Evolutionary conservation across 2,329 filamentous ascomycete genomes (phyloP), one percentile per base, ranked within the genome.

Genomic region (Kalaharituber pfeilii): DNA sequence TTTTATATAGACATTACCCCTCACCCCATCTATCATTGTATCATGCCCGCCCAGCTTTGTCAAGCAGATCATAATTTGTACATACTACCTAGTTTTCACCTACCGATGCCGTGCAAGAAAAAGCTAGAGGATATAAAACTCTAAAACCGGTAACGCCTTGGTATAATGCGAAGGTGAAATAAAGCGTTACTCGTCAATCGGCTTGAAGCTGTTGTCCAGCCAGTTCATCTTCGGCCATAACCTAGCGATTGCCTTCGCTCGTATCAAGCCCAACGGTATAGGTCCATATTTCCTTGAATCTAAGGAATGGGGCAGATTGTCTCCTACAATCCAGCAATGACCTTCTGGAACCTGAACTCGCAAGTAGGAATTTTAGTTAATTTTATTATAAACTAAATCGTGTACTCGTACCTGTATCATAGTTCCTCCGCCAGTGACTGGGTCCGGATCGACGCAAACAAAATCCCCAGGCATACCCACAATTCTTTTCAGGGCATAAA

Each of bases 261-360:
- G 80, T 45, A 98, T 77, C 59, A 98, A 71, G 1, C 79, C 89
- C 65, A 98, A 71, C 0, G 91, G 91, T 26, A 98, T 67, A 0
- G 91, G 86, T 0, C 91, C 91, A 70, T 83, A 94, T 39, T 80
- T 73, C 58, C 91, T 79, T 44, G 87, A 95, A 71, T 98, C 91
- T 60, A 86, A 73, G 24, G 87, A 95, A 64, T 78, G 82, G 2
- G 79, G 74, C 57, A 94, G 66, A 67, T 96, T 96, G 68, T 98
- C 91, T 2, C 91, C 91, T 2, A 80, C 78, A 5, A 95, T 72
- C 79, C 86, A 96, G 64, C 87, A 93, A 72, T 98, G 91, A 1
- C 91, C 91, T 65, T 84, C 74, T 0, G 91, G 91, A 15, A 98
- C 79, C 84, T 93, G 64, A 25, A 50, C 45, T 47, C 56, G 30